A percentile compares a stretch with the other conserved stretches of the same genome.
Conservation (phyloP, 257 asterid species). For the Forsythia suspensa region DNA sequence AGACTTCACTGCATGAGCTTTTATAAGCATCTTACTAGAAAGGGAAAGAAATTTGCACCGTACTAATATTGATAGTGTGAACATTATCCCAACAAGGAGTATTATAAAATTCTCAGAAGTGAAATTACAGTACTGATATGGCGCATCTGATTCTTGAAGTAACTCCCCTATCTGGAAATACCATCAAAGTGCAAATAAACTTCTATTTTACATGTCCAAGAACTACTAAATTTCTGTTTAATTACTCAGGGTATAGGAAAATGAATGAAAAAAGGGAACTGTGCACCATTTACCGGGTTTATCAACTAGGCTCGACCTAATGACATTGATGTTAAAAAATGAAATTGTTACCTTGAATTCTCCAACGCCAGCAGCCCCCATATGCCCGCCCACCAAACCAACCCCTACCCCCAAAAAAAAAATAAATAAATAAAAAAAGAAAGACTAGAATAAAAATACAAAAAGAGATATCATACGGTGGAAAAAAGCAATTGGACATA, state of each 20-base stretch:
- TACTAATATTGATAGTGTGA: neutral
- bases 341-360: neutral
- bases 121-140: neutral
- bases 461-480: neutral
- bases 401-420: neutral
- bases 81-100: neutral
- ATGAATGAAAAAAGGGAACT: neutral
- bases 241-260: slow-evolving; percentile 4
- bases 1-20: neutral
- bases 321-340: neutral
- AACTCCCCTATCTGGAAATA: neutral
- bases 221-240: neutral
- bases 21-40: neutral
- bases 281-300: neutral
- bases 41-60: neutral
- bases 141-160: neutral
- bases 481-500: no score
- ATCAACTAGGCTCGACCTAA: neutral
- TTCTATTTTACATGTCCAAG: neutral
- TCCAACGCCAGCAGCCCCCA: neutral
- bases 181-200: neutral
- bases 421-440: neutral
- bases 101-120: neutral
- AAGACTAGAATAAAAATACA: neutral
- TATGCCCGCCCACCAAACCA: neutral